Conservation (phyloP, 176 grass and related monocot species). For the Oryza coarctata region DNA sequence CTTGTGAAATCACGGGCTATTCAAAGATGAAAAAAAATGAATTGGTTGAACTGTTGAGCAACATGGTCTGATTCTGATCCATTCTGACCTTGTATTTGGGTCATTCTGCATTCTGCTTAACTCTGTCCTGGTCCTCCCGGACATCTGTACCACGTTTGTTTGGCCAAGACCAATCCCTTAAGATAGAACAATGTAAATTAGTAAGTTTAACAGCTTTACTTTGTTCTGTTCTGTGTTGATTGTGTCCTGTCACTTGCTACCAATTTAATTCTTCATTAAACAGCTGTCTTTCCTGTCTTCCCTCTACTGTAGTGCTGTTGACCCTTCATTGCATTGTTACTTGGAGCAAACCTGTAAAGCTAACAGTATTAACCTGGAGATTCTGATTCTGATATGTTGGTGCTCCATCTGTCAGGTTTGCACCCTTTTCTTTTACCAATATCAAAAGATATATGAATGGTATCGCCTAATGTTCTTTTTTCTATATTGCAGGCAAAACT, state of each 20-base stretch:
- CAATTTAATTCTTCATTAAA: conserved; percentile 10
- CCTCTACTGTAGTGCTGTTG: background rate
- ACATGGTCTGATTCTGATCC: conserved; percentile 37
- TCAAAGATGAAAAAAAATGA: conserved; percentile 81
- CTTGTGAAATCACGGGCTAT: conserved; percentile 72
- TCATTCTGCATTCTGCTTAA: conserved; percentile 29
- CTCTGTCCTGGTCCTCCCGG: conserved; percentile 17
- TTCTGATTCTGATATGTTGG: background rate
- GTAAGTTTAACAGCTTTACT: conserved; percentile 38
- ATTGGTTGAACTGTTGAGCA: conserved; percentile 53
- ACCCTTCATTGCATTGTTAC: background rate
- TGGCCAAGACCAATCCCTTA: background rate
- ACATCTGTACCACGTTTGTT: background rate
- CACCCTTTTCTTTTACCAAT: background rate
- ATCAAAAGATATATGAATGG: background rate
- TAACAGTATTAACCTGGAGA: background rate
- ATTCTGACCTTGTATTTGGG: background rate
- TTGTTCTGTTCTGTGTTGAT: conserved; percentile 19
- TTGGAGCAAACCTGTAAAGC: background rate
- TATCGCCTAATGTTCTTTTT: background rate
- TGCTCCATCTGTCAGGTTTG: background rate
- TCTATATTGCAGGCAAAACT: background rate
- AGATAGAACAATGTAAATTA: conserved; percentile 41
- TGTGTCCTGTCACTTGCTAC: background rate
- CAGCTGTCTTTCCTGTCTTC: background rate